phyloP scores from a whole-genome alignment of 371 early-diverging fungal genomes.

The Mortierella sp. region DNA sequence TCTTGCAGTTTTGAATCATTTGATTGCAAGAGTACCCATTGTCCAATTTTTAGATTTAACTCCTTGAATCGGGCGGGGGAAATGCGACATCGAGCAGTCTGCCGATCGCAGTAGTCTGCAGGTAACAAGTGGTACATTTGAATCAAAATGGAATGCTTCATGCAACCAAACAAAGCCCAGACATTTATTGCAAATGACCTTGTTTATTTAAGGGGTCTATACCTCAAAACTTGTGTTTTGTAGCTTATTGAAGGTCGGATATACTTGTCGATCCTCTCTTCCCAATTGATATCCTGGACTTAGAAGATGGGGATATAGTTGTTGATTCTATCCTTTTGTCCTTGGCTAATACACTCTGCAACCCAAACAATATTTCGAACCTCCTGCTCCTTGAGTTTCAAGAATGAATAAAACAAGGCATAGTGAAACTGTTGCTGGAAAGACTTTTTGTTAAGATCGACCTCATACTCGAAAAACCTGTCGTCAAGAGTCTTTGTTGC shows the following conservation, averaged over 20 bases:
- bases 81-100: slow-evolving; percentile 52
- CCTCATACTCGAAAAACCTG: slow-evolving; percentile 95
- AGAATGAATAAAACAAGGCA: slow-evolving; percentile 96
- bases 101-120: slow-evolving; percentile 51
- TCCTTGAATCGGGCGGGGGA: slow-evolving; percentile 32
- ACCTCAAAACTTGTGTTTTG: background rate
- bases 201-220: background rate
- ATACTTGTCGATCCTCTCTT: background rate
- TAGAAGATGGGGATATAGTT: slow-evolving; percentile 93
- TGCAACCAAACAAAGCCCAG: background rate
- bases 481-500: slow-evolving; percentile 87
- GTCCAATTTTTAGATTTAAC: slow-evolving; percentile 32
- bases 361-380: slow-evolving; percentile 99
- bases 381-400: slow-evolving; percentile 99
- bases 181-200: background rate
- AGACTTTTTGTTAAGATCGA: slow-evolving; percentile 91
- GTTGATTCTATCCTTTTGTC: slow-evolving; percentile 94
- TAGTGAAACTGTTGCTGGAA: slow-evolving; percentile 98
- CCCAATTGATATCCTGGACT: too few species aligned
- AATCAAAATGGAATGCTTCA: background rate
- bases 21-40: slow-evolving; percentile 43
- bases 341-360: slow-evolving; percentile 99
- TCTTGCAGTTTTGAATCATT: slow-evolving; percentile 6
- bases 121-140: slow-evolving; percentile 37
- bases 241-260: background rate